Evolutionary conservation across 208 protist genomes (phyloP).

Genomic region (Acanthamoeba sp.): DNA sequence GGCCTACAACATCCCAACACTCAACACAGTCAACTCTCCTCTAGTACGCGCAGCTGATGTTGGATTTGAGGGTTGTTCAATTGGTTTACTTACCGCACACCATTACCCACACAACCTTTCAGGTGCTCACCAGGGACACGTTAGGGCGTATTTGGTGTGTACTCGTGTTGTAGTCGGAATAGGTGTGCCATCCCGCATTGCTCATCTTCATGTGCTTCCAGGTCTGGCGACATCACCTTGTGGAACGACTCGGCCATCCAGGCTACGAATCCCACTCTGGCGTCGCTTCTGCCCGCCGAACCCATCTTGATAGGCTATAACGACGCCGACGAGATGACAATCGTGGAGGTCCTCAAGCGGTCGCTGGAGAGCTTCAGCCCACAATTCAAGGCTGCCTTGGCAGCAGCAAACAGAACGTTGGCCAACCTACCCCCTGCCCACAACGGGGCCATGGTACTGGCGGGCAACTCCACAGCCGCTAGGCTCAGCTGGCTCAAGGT

Average conservation of each 20-base stretch:
- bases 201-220: neutral
- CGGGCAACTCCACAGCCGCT: neutral
- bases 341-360: neutral
- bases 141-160: neutral
- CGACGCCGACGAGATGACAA: neutral
- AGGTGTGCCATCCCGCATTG: neutral
- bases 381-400: neutral
- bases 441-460: neutral
- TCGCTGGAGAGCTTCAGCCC: neutral
- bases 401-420: neutral
- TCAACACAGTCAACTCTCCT: neutral
- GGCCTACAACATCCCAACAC: neutral
- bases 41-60: neutral
- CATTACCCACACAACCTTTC: too few relatives aligned
- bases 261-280: neutral
- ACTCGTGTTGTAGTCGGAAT: neutral
- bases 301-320: neutral
- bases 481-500: neutral
- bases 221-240: conserved; percentile 4
- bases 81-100: too few relatives aligned
- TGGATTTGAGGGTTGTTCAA: too few relatives aligned
- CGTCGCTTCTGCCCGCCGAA: neutral
- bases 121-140: neutral
- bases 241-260: conserved; percentile 40
- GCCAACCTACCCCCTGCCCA: neutral